Evolutionary conservation across 257 asterid species (phyloP).

Genomic region (Solanum tarijense): DNA sequence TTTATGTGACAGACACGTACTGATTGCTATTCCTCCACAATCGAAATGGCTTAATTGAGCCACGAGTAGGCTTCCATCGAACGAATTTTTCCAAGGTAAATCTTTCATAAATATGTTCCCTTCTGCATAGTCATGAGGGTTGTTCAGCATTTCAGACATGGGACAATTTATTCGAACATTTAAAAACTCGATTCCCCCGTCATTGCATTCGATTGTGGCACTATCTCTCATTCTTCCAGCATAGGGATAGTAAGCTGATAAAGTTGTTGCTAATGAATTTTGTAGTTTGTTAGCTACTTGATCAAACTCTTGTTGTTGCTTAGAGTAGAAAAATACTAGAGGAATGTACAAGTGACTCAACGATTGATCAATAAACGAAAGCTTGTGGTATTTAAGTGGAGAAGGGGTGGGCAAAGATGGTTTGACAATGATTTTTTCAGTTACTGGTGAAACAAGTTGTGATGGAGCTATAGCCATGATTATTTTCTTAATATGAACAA

Average conservation of each 20-base stretch:
- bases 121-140: not conserved
- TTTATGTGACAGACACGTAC: not conserved
- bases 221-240: not conserved
- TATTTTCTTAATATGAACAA: not conserved
- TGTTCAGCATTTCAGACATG: not conserved
- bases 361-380: not conserved
- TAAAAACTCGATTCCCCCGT: not conserved
- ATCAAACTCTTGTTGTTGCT: not conserved
- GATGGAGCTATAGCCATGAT: not conserved
- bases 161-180: not conserved
- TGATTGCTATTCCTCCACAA: conserved; percentile 2
- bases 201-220: not conserved
- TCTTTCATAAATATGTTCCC: not conserved
- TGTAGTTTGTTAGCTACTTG: not conserved
- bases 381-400: not conserved
- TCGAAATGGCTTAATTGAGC: not conserved
- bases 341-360: not conserved
- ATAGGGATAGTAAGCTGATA: not conserved
- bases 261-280: not conserved
- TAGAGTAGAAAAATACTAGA: conserved; percentile 1
- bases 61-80: not conserved
- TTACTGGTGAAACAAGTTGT: not conserved
- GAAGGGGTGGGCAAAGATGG: not conserved
- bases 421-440: not conserved
- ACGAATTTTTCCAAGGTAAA: not conserved